These are phyloP conservation scores for Penicillium sp. DNA, from an alignment of 2,329 filamentous ascomycete species.

Conservation along the genomic window DNA sequence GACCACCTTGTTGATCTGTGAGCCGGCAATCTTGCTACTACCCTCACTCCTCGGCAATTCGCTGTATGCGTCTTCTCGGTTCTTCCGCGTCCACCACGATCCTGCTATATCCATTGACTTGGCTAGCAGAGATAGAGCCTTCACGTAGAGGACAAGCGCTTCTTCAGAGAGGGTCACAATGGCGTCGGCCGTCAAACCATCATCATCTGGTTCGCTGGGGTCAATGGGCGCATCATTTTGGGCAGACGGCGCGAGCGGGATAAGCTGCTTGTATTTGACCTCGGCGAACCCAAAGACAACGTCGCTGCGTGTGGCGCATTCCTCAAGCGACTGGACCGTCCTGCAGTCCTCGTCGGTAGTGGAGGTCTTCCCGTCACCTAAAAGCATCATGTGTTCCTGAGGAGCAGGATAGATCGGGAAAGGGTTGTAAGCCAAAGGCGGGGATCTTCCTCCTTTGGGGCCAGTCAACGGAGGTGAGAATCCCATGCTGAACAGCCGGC, in stretches of 20 bases:
- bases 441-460: constrained; percentile 44
- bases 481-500: constrained; percentile 48
- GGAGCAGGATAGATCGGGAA: constrained; percentile 80
- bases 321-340: constrained; percentile 77
- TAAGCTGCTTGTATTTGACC: constrained; percentile 96
- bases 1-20: constrained; percentile 84
- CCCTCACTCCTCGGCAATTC: constrained; percentile 43
- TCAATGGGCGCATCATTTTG: constrained; percentile 37
- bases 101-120: constrained; percentile 95
- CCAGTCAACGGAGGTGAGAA: constrained; percentile 47
- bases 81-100: constrained; percentile 81
- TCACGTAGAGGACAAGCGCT: constrained; percentile 91
- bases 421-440: constrained; percentile 53
- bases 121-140: constrained; percentile 80
- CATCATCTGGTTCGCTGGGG: constrained; percentile 53
- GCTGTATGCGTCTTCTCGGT: constrained; percentile 55
- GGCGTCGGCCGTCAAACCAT: constrained; percentile 78
- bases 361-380: constrained; percentile 58
- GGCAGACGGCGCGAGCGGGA: constrained; percentile 72
- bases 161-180: constrained; percentile 86
- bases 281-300: constrained; percentile 97
- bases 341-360: constrained; percentile 71
- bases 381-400: constrained; percentile 61
- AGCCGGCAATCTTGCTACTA: constrained; percentile 51
- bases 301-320: constrained; percentile 86